Base-by-base conservation (phyloP, 257 asterid species). In the Solanum pinnatisectum region DNA sequence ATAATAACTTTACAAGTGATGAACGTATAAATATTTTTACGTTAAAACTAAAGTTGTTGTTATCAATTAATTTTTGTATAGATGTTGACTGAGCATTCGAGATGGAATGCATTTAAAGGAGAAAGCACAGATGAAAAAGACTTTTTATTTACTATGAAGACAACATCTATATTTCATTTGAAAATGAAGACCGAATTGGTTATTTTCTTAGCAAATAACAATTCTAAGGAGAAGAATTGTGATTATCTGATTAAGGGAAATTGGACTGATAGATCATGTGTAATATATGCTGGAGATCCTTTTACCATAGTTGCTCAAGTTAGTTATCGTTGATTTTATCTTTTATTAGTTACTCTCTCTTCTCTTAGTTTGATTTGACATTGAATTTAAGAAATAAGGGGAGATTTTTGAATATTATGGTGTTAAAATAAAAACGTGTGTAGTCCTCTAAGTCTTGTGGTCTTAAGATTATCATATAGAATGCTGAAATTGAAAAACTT, bases 221-320 rank as follows among this genome's bases (percentile, higher is more conserved):
- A 25, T 22, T 68, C 89, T 6, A 71, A 71, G 4, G 94, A 91
- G 76, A 90, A 91, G 8, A 49, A 59, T 14, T 81, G 91, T n/a
- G 93, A 94, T 86, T 95, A 76, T 84, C 86, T 82, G 70, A 90
- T 94, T 3, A 35, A 90, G n/a, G 92, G 90, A 8, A 86, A 92
- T 49, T 88, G 89, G 91, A 42, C 81, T 4, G 89, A 90, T 5
- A 72, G 89, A 59, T 90, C 93, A 1, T 91, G 92, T 83, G 60
- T 67, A 27, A 71, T 91, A 36, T 86, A 87, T 76, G 92, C 92
- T n/a, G 98, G 98, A 27, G 70, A 92, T 30, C 88, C 90, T 59
- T 68, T 98, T 42, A 89, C 70, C 40, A 89, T 96, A 87, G 42
- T 95, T 49, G 98, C 98, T 30, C 98, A 96, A 91, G 98, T 96